Evolutionary conservation across 306 rosid species (phyloP), one percentile per base, ranked within the genome.

Genomic region (Begonia loranthoides): DNA sequence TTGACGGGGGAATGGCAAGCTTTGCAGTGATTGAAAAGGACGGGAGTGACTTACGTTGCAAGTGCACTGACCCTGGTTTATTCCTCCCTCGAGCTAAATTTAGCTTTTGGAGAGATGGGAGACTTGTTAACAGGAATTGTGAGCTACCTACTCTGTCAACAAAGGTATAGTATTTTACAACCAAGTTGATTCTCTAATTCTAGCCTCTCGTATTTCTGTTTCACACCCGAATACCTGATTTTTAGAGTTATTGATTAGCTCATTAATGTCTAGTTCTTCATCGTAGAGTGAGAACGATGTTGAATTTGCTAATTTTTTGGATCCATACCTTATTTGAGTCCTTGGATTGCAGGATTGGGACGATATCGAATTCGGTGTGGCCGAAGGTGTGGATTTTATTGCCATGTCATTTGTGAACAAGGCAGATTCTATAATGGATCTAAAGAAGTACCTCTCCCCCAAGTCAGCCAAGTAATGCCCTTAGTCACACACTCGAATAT

Each of bases 1-100:
- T 88, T 54, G 96, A 88, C 53, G 94, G 94, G 54, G 93, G 93
- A 71, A 84, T 88, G 96, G 86, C 94, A 24, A 49, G 81, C 62
- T 84, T 84, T 71, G 80, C 70, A 54, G 87, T 88, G 49, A 50
- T 67, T 44, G 93, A 81, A 65, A 88, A 70, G 68, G 65, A 58
- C 28, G 95, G 79, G 57, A 66, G 64, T 51, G 93, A 81, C 66
- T 67, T 88, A 59, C 81, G 57, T 13, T 81, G 93, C 57, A 75
- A 62, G 71, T 88, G 96, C 70, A 84, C 76, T 15, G 93, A 84
- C 62, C 79, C 86, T 14, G 96, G 96, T 58, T 74, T 79, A 57
- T 79, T 88, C 63, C 71, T 84, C 9, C 96, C 93, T 49, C 70
- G 80, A 64, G 95, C 96, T 52, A 88, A 84, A 64, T 70, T 78